These are phyloP conservation scores for Cyclocybe cylindracea DNA, from an alignment of 768 basidiomycete species.

Conservation along the genomic window DNA sequence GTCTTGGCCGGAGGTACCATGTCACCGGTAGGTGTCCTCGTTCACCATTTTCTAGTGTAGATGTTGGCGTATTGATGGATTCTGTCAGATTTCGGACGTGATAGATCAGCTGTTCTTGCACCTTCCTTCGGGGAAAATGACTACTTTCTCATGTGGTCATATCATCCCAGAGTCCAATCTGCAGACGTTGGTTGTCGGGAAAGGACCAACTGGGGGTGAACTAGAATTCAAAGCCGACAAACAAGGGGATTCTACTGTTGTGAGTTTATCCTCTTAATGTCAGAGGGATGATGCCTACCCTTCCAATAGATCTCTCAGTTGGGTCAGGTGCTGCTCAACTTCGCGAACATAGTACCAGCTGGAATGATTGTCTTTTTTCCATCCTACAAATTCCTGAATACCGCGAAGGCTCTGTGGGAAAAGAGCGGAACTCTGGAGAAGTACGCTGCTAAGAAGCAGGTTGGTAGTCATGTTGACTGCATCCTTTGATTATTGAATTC, in stretches of 20 bases:
- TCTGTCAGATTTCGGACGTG: slow-evolving; percentile 80
- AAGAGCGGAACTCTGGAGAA: slow-evolving; percentile 61
- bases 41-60: background rate
- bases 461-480: slow-evolving; percentile 23
- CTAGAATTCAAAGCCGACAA: slow-evolving; percentile 83
- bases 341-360: slow-evolving; percentile 74
- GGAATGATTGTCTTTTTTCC: slow-evolving; percentile 96
- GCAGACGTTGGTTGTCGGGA: slow-evolving; percentile 69
- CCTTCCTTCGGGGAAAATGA: slow-evolving; percentile 60
- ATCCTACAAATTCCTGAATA: slow-evolving; percentile 81
- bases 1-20: slow-evolving; percentile 96
- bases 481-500: background rate
- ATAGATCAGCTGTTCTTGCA: slow-evolving; percentile 75
- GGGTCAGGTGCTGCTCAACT: slow-evolving; percentile 82
- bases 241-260: slow-evolving; percentile 64
- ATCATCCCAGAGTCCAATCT: slow-evolving; percentile 84
- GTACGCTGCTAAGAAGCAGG: slow-evolving; percentile 74
- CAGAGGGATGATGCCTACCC: background rate
- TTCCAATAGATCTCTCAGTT: slow-evolving; percentile 69
- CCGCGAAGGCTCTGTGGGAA: slow-evolving; percentile 67
- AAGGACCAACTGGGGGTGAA: slow-evolving; percentile 71
- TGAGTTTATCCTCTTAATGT: slow-evolving; percentile 33
- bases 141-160: slow-evolving; percentile 89
- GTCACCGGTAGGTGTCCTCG: slow-evolving; percentile 75
- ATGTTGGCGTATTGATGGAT: background rate